These are phyloP conservation scores for Exophiala lecanii-corni DNA, from an alignment of 2,329 filamentous ascomycete species.

Conservation along the genomic window DNA sequence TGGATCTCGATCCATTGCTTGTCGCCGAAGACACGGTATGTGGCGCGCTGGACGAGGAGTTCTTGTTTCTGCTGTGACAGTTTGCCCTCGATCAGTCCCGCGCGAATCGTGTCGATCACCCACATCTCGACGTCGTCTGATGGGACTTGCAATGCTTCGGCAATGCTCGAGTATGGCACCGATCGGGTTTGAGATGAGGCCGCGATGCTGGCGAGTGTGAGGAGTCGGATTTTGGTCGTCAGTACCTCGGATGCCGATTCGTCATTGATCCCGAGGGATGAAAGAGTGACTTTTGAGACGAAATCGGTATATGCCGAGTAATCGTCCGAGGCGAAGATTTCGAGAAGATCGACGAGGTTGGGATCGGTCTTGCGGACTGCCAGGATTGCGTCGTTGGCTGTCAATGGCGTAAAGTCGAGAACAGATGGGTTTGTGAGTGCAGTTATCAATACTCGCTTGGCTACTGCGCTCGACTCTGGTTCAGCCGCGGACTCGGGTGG, in stretches of 20 bases:
- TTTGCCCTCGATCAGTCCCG: constrained; percentile 92
- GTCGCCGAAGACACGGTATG: constrained; percentile 94
- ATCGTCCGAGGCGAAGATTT: constrained; percentile 90
- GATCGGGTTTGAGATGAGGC: constrained; percentile 78
- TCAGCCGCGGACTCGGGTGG: constrained; percentile 50
- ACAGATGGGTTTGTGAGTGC: constrained; percentile 63
- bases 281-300: constrained; percentile 55
- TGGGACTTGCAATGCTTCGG: constrained; percentile 77
- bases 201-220: constrained; percentile 86
- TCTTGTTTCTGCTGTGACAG: constrained; percentile 87
- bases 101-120: constrained; percentile 97
- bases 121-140: constrained; percentile 88
- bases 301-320: constrained; percentile 96
- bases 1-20: constrained; percentile 98
- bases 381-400: constrained; percentile 71
- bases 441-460: constrained; percentile 60
- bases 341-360: constrained; percentile 83
- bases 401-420: constrained; percentile 70
- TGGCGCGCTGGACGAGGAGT: constrained; percentile 93
- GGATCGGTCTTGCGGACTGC: constrained; percentile 79
- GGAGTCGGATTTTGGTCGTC: constrained; percentile 90
- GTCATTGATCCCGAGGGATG: constrained; percentile 72
- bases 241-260: constrained; percentile 70
- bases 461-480: constrained; percentile 54
- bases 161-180: constrained; percentile 81